Conservation (phyloP, 129 eudicot species). For the Oenanthe sinensis region DNA sequence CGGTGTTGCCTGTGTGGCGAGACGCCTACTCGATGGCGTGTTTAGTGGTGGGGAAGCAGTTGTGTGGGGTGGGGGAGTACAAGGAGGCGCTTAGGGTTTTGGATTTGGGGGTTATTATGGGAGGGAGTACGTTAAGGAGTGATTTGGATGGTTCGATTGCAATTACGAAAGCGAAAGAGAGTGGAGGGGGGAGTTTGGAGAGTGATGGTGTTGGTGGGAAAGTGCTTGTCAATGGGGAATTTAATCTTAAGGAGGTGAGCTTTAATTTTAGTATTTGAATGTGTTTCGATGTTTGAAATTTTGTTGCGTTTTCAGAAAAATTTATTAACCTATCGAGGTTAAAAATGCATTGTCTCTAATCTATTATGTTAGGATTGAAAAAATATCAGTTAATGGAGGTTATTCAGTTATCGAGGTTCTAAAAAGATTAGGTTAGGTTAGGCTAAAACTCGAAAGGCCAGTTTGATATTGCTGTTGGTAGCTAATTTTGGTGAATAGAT, state of each 20-base stretch:
- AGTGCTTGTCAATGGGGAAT: constrained; percentile 2
- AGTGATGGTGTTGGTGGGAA: not conserved
- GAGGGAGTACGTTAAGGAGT: constrained; percentile 49
- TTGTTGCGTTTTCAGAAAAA: no score
- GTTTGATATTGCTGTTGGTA: no score
- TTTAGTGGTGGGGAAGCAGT: constrained; percentile 57
- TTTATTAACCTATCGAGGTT: no score
- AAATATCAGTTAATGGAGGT: no score
- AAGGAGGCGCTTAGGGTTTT: constrained; percentile 53
- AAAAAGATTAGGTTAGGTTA: no score
- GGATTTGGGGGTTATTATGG: constrained; percentile 95
- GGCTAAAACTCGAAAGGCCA: no score
- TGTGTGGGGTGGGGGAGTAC: constrained; percentile 36
- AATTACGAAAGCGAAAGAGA: constrained; percentile 28
- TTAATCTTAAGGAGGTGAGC: constrained; percentile 69
- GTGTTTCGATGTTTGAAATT: not conserved
- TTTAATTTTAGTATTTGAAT: constrained; percentile 7
- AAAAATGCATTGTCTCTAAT: no score
- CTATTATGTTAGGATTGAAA: no score
- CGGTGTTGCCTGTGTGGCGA: constrained; percentile 80
- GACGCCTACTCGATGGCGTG: constrained; percentile 98
- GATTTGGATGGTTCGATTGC: constrained; percentile 60
- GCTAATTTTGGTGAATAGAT: not conserved
- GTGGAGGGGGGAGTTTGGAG: constrained; percentile 16
- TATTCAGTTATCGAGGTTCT: no score